These are phyloP conservation scores for Scutellaria minor DNA, from an alignment of 257 asterid genomes.

Conservation along the genomic window DNA sequence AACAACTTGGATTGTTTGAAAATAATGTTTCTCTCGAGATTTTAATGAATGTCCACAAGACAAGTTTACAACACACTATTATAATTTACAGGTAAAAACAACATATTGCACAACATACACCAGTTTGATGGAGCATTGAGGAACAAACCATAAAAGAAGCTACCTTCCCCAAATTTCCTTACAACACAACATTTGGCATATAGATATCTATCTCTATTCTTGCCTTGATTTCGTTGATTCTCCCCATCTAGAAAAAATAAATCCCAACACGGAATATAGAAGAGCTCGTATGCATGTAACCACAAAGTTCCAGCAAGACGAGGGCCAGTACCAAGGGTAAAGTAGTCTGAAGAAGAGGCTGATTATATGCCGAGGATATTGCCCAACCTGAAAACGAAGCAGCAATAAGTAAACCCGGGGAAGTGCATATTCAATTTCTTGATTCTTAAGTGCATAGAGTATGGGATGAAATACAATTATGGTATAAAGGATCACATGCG, in stretches of 20 bases:
- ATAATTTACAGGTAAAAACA: background rate
- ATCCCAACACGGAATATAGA: slow-evolving; percentile 53
- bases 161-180: background rate
- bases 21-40: no score
- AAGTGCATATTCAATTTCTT: background rate
- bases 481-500: no score
- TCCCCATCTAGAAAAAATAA: slow-evolving; percentile 61
- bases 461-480: no score
- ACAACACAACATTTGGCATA: background rate
- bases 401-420: background rate
- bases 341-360: slow-evolving; percentile 77
- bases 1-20: no score
- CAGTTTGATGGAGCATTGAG: background rate
- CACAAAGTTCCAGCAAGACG: slow-evolving; percentile 86
- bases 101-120: background rate
- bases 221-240: slow-evolving; percentile 43
- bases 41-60: background rate
- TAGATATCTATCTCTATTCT: slow-evolving; percentile 25
- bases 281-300: slow-evolving; percentile 62
- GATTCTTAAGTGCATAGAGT: background rate
- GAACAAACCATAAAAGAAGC: background rate
- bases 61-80: background rate
- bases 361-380: slow-evolving; percentile 78
- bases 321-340: slow-evolving; percentile 98
- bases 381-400: slow-evolving; percentile 64